Evolutionary conservation across 1,284 basidiomycete species (phyloP), one percentile per base, ranked within the genome.

Genomic region (Vanrija humicola): DNA sequence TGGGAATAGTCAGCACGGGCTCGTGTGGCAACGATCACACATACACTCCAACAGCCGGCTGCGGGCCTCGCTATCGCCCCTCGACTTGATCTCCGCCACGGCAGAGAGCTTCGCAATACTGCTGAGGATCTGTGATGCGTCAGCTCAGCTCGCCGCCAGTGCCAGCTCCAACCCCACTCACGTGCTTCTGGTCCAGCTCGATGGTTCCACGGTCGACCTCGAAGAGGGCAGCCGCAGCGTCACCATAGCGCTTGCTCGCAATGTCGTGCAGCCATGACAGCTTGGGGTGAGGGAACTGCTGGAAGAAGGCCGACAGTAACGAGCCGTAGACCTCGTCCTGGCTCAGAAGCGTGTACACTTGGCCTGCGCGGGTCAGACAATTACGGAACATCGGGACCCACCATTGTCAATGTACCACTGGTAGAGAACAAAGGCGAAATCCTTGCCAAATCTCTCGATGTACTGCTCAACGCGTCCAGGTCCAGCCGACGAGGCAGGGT

Each of bases 211-310:
- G 75, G 5, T 88, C 82, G 59, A 88, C 89, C 16, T 69, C 65
- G 25, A 87, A 76, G 39, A 98, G 78, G 12, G 86, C 82, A 16
- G 75, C 66, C 1, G 87, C 85, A 2, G 91, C 90, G 4, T 78
- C 75, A 8, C 80, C 82, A 69, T 85, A 90, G 39, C 84, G 80
- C 19, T 79, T 79, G 58, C 87, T 85, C 0, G 84, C 85, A 43
- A 98, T 77, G 73, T 96, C 86, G 72, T 98, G 89, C 43, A 98
- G 80, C 96, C 95, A 98, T 0, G 89, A 87, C 46, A 93, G 82
- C 16, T 83, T 77, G 14, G 84, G 80, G 65, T 87, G 81, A 0
- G 82, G 82, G 52, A 84, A 79, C 47, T 82, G 77, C 4, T 79
- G 76, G 68, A 98, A 89, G 76, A 89, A 94, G 39, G 79, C 80